Conservation (phyloP, 73 alveolate species). For the Urostyla sp. region DNA sequence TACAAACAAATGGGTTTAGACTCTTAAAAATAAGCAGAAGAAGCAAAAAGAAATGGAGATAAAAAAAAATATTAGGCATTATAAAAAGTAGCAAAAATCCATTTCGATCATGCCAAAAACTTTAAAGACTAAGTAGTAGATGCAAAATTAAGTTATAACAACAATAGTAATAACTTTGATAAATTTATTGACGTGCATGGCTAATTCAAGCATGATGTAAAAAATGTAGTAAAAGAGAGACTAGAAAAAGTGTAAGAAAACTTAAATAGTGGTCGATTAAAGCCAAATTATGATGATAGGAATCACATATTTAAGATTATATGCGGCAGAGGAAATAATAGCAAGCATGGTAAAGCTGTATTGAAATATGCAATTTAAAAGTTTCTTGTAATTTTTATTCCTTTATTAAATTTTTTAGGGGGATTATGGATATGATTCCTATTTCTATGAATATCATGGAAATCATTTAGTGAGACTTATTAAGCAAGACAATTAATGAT, state of each 20-base stretch:
- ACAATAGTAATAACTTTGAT: slow-evolving; percentile 1
- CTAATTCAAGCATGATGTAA: background rate
- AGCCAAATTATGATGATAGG: slow-evolving; percentile 1
- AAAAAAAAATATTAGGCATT: too few species aligned
- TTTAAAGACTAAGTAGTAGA: too few species aligned
- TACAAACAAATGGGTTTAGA: too few species aligned
- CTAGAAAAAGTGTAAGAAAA: slow-evolving; percentile 6
- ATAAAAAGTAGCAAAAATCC: too few species aligned
- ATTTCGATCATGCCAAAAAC: too few species aligned
- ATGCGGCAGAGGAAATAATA: slow-evolving; percentile 42
- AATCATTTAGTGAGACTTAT: slow-evolving; percentile 11
- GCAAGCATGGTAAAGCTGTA: slow-evolving; percentile 47
- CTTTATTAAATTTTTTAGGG: background rate
- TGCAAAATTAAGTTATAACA: too few species aligned
- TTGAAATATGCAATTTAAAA: slow-evolving; percentile 8
- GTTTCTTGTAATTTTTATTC: slow-evolving; percentile 18
- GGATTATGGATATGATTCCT: background rate
- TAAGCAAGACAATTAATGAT: slow-evolving; percentile 20
- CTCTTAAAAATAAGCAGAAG: too few species aligned
- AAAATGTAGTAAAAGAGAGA: background rate
- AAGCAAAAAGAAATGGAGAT: too few species aligned
- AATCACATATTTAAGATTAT: slow-evolving; percentile 36
- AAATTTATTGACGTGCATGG: slow-evolving; percentile 45
- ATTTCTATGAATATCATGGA: slow-evolving; percentile 8
- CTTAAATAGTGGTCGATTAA: background rate